Evolutionary conservation across 2,329 filamentous ascomycete species (phyloP).

Genomic region (Paracoccidioides lutzii): DNA sequence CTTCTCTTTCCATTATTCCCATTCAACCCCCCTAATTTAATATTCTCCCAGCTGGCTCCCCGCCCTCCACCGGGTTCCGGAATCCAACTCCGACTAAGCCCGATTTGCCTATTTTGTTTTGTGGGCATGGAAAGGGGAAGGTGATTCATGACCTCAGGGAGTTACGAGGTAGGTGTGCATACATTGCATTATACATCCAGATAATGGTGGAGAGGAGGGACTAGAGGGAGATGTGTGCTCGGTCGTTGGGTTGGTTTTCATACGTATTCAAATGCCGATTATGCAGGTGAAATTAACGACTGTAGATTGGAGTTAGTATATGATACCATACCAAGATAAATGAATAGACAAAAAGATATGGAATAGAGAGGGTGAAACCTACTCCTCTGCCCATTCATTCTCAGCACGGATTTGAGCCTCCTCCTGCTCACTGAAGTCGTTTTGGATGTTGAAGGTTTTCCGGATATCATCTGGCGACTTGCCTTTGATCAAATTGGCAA

Average conservation of each 20-base stretch:
- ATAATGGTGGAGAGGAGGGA: neutral
- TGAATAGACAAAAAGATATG: neutral
- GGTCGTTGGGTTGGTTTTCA: neutral
- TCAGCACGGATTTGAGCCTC: constrained; percentile 93
- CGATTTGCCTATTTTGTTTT: no score
- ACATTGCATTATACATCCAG: neutral
- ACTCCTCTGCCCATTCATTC: constrained; percentile 85
- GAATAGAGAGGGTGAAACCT: constrained; percentile 17
- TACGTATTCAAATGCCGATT: neutral
- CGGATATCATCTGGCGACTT: constrained; percentile 98
- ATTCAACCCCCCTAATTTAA: no score
- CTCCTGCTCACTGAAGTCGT: constrained; percentile 97
- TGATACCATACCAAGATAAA: constrained; percentile 2
- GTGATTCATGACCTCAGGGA: neutral
- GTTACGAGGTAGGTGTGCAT: neutral
- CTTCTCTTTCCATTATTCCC: no score
- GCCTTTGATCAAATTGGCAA: constrained; percentile 99
- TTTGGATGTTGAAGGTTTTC: constrained; percentile 99
- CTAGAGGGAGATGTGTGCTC: neutral
- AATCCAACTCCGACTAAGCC: no score
- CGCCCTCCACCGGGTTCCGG: no score
- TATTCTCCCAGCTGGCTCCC: no score
- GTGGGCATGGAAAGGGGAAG: neutral
- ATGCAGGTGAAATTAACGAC: neutral
- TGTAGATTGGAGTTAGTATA: neutral